Evolutionary conservation across 1,139 yeast genomes (phyloP), one percentile per base, ranked within the genome.

Genomic region (Scheffersomyces segobiensis): DNA sequence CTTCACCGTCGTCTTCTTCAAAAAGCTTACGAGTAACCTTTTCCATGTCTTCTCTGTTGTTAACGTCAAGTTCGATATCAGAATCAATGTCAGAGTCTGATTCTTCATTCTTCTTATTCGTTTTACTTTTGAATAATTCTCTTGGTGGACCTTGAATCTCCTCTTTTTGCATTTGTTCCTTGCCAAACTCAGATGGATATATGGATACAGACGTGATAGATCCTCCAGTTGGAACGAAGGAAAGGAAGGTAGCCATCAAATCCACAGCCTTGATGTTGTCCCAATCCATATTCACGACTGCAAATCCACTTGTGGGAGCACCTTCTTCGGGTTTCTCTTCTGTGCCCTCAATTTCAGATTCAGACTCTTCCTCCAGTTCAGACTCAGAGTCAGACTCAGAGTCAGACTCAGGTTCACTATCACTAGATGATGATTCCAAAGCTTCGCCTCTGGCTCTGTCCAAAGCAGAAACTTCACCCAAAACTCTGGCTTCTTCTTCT

Each of bases 231-330:
- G 98, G 97, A 20, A 91, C 89, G 76, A 96, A 96, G 56, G 97
- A 88, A 6, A 87, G 78, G 66, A 96, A 92, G 0, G 98, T 89
- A 5, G 97, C 97, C 91, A 91, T 86, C 63, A 96, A 74, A 71
- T 95, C 99, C 14, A 86, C 87, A 0, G 98, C 91, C 56, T 87
- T 83, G 21, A 96, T 81, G 69, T 95, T 91, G 66, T 96, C 99
- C 99, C 99, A 96, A 71, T 96, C 99, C 84, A 96, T 81, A 68
- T 96, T 96, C 46, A 96, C 99, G 1, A 89, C 97, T 0, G 99
- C 99, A 70, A 96, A 81, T 5, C 91, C 78, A 48, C 78, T 77
- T 0, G 97, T 82, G 39, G 97, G 97, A 1, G 93, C 98, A 52
- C 97, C 96, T 60, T 87, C 88, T 55, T 91, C 95, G 14, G 96